Evolutionary conservation across 2,329 filamentous ascomycete species (phyloP), one percentile per base, ranked within the genome.

Genomic region (Arachnomyces sp.): DNA sequence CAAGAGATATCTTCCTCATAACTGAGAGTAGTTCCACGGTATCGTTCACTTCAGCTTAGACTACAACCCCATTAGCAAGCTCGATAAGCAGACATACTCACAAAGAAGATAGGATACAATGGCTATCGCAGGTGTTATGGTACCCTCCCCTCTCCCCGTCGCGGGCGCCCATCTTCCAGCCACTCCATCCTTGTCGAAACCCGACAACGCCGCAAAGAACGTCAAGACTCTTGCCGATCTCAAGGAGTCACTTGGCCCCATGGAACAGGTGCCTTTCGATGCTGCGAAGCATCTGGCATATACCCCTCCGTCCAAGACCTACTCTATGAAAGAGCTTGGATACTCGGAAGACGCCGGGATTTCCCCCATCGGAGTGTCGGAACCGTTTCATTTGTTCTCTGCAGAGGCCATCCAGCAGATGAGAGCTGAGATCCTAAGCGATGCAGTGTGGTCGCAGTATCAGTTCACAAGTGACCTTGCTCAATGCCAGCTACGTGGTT

Each of bases 301-400:
- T 56, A 63, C 69, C 38, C 55, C 68, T 11, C 69, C 73, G 8
- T 63, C 69, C 11, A 69, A 73, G 45, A 61, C 75, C 33, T 61
- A 76, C 49, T 74, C 67, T 13, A 83, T 83, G 78, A 68, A 73
- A 50, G 78, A 82, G 25, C 65, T 82, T 38, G 77, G 74, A 2
- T 73, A 75, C 31, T 54, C 67, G 2, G 67, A 75, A 28, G 67
- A 69, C 40, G 67, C 63, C 36, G 80, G 78, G 3, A 68, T 84
- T 17, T 84, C 80, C 1, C 71, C 71, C 1, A 66, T 78, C 36
- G 80, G 78, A 9, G 78, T 81, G 38, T 80, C 78, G 0, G 74
- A 82, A 43, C 78, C 79, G 0, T 84, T 84, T 55, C 67, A 68
- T 3, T 67, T 84, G 16, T 84, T 84, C 59, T 75, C 74, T 8